Evolutionary conservation across 2,329 filamentous ascomycete genomes (phyloP), one percentile per base, ranked within the genome.

Genomic region (Claviceps sp.): DNA sequence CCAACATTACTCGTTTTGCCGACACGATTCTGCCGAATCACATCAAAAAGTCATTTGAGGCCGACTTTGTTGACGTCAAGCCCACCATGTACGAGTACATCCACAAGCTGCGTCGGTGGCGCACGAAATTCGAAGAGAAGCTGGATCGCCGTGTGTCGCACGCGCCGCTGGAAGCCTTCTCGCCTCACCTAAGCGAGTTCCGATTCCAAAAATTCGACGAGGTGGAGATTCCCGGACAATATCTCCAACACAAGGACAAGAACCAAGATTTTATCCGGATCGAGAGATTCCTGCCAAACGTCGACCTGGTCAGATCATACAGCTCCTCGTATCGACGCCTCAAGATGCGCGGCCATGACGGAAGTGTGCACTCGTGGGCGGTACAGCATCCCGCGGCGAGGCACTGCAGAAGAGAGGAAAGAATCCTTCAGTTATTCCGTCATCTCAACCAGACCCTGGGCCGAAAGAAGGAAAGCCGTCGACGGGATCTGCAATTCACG

Each of bases 1-100:
- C 87, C 0, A 98, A 99, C 64, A 97, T 99, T 48, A 95, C 87
- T 7, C 81, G 91, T 2, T 99, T 99, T 62, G 90, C 93, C 1
- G 90, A 98, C 69, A 96, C 90, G 0, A 95, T 98, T 46, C 76
- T 98, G 50, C 94, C 94, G 1, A 79, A 85, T 3, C 93, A 98
- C 68, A 96, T 98, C 61, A 85, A 94, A 63, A 91, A 90, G 64
- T 89, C 90, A 0, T 99, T 99, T 59, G 93, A 98, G 67, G 84
- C 83, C n/a, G 93, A 99, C 69, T 98, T 99, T 67, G 93, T 98
- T 14, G 75, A 81, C 52, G 87, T 90, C 64, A 96, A 95, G 68
- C 94, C 93, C 3, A 97, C 90, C 1, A 96, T 98, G 89, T 86
- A 87, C 64, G 90, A 96, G 66, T 99, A 99, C 72, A 97, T 98